Evolutionary conservation across 2,329 filamentous ascomycete genomes (phyloP), one percentile per base, ranked within the genome.

Genomic region (Daldinia eschscholtzii): DNA sequence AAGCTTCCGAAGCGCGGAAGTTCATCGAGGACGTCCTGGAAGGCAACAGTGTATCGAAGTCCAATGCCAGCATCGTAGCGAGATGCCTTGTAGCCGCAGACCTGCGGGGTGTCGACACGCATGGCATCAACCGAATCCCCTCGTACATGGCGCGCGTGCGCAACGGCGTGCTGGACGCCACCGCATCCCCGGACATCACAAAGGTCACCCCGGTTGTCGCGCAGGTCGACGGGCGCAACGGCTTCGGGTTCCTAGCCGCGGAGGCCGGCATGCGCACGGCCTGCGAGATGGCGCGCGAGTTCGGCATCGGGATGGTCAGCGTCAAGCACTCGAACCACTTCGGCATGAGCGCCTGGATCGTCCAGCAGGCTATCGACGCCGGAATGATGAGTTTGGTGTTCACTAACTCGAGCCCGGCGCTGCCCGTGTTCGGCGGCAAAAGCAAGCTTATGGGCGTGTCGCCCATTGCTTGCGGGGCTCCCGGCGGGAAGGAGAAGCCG

Each of bases 301-400:
- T 85, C 74, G 92, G 92, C 12, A 92, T 95, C 70, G 93, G 92
- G 28, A 89, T 96, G 86, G 91, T 91, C 0, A 88, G 87, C 65
- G 84, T 95, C 75, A 92, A 90, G 78, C 90, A 91, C 79, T 92
- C 89, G 44, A 95, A 95, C 74, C 92, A 95, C 78, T 94, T 92
- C 74, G 93, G 93, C 61, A 96, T 96, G 92, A 87, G 87, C 3
- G 92, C 93, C 0, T 95, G 92, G 91, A 77, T 94, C 0, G 92
- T 94, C 10, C 90, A 93, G 77, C 89, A 93, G 79, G 93, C 92
- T 0, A 79, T 94, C 13, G 91, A 95, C 65, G 89, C 87, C 0
- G 84, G 85, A 41, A 89, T 92, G 87, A 90, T 92, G 86, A 88
- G 85, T 62, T 82, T 92, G 6, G 89, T 92, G 1, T 92, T 92